Percentiles rank a stretch among this genome's conserved stretches.
Conservation (phyloP, 805 yeast genomes). For the Wickerhamomyces subpelliculosus region DNA sequence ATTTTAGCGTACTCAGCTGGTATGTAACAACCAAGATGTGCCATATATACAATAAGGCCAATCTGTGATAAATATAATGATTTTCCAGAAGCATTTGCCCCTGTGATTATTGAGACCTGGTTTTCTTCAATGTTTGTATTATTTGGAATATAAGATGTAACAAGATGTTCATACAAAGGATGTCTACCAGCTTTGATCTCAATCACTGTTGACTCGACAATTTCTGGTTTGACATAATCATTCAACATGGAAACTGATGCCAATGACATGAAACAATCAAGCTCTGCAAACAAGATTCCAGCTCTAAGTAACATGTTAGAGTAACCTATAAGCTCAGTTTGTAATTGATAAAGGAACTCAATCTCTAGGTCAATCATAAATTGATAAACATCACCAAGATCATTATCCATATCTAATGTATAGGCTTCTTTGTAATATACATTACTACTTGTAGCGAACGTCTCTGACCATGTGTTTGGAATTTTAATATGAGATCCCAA, state of each 20-base stretch:
- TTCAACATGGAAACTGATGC: constrained; percentile 23
- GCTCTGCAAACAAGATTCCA: constrained; percentile 24
- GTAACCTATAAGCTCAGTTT: constrained; percentile 13
- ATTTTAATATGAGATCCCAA: too few species aligned
- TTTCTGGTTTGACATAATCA: constrained; percentile 27
- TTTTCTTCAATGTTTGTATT: constrained; percentile 26
- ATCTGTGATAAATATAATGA: constrained; percentile 42
- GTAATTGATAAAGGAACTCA: constrained; percentile 30
- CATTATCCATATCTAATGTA: constrained; percentile 26
- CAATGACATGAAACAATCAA: constrained; percentile 32
- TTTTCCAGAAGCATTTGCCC: constrained; percentile 47
- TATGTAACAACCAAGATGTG: constrained; percentile 50
- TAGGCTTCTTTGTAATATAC: constrained; percentile 29
- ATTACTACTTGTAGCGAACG: constrained; percentile 31
- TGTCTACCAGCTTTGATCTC: constrained; percentile 38
- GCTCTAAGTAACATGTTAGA: constrained; percentile 7
- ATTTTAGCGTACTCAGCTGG: constrained; percentile 42
- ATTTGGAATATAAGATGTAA: constrained; percentile 36
- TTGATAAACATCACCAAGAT: constrained; percentile 36
- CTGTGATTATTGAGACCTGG: constrained; percentile 32
- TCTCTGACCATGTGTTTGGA: constrained; percentile 31
- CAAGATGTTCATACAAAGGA: constrained; percentile 35
- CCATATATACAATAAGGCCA: constrained; percentile 40
- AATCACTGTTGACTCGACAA: constrained; percentile 21
- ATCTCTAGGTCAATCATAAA: constrained; percentile 33